These are phyloP conservation scores for Ceratocystis destructans DNA, from an alignment of 2,329 filamentous ascomycete genomes.

Conservation along the genomic window DNA sequence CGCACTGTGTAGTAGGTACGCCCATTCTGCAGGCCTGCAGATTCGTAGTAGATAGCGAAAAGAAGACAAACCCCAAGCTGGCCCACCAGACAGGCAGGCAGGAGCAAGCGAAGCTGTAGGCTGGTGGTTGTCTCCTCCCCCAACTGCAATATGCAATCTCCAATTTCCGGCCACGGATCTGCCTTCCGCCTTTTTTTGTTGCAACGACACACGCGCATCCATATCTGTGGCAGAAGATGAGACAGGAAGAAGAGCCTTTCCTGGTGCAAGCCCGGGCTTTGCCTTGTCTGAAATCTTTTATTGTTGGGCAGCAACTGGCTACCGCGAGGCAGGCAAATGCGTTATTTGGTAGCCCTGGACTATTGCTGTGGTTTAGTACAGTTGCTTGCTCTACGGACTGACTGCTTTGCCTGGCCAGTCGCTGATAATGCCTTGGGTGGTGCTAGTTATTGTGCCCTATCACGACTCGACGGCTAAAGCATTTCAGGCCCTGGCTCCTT, in stretches of 20 bases:
- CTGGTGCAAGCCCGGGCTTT: neutral
- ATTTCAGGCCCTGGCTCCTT: no score
- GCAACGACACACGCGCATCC: neutral
- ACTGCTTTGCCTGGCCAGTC: no score
- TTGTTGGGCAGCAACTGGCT: neutral
- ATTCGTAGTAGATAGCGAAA: neutral
- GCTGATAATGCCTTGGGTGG: no score
- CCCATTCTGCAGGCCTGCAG: neutral
- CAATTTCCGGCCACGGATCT: neutral
- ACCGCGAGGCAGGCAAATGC: neutral
- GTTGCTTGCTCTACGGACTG: neutral
- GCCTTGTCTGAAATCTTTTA: neutral
- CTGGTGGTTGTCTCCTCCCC: neutral
- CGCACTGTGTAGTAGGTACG: neutral
- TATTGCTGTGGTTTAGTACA: neutral
- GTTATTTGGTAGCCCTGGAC: neutral
- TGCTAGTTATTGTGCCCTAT: no score
- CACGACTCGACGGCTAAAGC: no score
- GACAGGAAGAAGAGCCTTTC: neutral
- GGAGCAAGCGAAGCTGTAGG: neutral
- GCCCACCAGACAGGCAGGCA: neutral
- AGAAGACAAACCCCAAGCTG: neutral
- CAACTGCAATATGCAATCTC: neutral
- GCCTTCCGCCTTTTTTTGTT: neutral
- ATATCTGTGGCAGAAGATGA: neutral